These are phyloP conservation scores for Megacollybia marginata DNA, from an alignment of 768 basidiomycete genomes.

Conservation along the genomic window DNA sequence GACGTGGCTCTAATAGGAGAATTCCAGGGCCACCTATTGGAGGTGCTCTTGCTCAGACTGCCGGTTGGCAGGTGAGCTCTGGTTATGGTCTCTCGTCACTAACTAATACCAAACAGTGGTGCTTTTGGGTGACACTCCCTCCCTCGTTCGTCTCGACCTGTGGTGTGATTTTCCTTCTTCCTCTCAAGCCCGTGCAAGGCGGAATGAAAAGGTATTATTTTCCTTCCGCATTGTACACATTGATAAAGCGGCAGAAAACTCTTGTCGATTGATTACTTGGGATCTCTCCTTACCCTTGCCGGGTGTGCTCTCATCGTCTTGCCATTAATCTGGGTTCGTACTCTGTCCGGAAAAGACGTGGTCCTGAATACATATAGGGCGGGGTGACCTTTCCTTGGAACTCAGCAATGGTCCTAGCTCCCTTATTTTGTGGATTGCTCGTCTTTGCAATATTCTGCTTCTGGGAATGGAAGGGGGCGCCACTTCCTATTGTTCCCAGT, in stretches of 20 bases:
- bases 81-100: background rate
- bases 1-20: too few species aligned
- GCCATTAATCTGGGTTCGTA: constrained; percentile 63
- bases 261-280: constrained; percentile 56
- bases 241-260: constrained; percentile 40
- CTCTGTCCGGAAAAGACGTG: background rate
- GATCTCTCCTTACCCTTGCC: constrained; percentile 47
- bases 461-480: constrained; percentile 69
- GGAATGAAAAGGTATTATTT: constrained; percentile 38
- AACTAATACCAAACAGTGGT: constrained; percentile 44
- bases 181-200: constrained; percentile 62
- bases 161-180: constrained; percentile 55
- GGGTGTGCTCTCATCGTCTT: constrained; percentile 59
- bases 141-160: constrained; percentile 44
- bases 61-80: constrained; percentile 51
- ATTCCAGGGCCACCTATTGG: constrained; percentile 44
- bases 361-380: constrained; percentile 31
- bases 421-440: constrained; percentile 47
- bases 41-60: constrained; percentile 54
- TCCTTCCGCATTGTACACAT: background rate
- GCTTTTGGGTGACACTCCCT: constrained; percentile 69
- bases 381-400: constrained; percentile 69
- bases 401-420: constrained; percentile 56
- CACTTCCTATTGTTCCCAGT: constrained; percentile 70
- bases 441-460: constrained; percentile 52